Evolutionary conservation across 164 flowering plant genomes (phyloP), one percentile per base, ranked within the genome.

Genomic region (Sextonia rubra): DNA sequence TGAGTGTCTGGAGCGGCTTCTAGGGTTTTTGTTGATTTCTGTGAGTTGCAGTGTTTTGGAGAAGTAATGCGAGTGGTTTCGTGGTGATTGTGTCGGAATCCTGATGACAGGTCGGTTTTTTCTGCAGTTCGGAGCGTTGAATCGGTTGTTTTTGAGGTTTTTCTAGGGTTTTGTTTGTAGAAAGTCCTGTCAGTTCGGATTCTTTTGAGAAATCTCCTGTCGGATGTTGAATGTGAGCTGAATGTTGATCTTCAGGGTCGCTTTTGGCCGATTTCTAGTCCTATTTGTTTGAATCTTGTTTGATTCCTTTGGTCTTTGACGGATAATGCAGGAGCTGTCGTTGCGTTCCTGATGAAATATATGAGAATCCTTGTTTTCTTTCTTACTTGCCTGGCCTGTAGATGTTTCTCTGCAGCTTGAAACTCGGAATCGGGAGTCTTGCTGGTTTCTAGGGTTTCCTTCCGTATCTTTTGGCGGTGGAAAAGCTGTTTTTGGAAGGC

Each of bases 261-360:
- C 24, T 52, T 52, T 52, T 52, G 11, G 5, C 52, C 14, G 52
- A n/a, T 64, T 66, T 76, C 69, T 72, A 68, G 74, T 74, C 74
- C 71, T 76, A 60, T 48, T 65, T 55, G 32, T 20, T 65, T 47
- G 72, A 48, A 48, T 17, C 23, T 68, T 66, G 26, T 24, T 32
- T n/a, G 44, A 23, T 55, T 66, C 24, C 65, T n/a, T 61, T 30
- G 75, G 12, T 66, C 47, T 24, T 4, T 73, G 58, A 6, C 15
- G 2, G 27, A 30, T 15, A 23, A 60, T 60, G 48, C 66, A 1
- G 23, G 60, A 26, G 37, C 18, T 47, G 27, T 32, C 32, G 14
- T 47, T 23, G 44, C 26, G 7, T 61, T 24, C 12, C 12, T 12
- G 4, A 12, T 61, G 30, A 61, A 61, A 61, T 61, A 32, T 32